A percentile compares a stretch with the other conserved stretches of the same genome.
Conservation (phyloP, 176 grass and related monocot species). For the Juncus inflexus region DNA sequence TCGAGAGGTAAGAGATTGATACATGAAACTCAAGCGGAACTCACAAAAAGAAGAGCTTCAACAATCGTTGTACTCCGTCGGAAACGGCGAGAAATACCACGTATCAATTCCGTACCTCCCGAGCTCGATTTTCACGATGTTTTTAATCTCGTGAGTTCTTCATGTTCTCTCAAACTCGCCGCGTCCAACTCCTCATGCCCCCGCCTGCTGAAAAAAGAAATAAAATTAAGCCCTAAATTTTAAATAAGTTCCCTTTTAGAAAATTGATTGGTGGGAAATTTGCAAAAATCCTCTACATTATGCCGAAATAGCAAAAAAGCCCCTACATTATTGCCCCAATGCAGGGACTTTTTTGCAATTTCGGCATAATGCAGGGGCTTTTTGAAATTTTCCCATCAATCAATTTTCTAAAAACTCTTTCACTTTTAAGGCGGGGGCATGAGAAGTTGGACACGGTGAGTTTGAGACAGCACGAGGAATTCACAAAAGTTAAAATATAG, state of each 20-base stretch:
- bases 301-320: background rate
- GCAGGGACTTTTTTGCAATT: background rate
- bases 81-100: constrained; percentile 99
- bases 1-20: constrained; percentile 91
- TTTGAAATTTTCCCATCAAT: too few species aligned
- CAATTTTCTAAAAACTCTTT: background rate
- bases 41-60: constrained; percentile 94
- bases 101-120: constrained; percentile 98
- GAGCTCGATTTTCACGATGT: constrained; percentile 96
- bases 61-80: constrained; percentile 89
- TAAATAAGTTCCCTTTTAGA: too few species aligned
- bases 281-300: too few species aligned
- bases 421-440: constrained; percentile 57
- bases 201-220: constrained; percentile 40
- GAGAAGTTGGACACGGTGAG: constrained; percentile 96
- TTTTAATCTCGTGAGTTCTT: constrained; percentile 99
- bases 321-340: background rate
- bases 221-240: too few species aligned
- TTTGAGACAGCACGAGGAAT: constrained; percentile 93
- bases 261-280: too few species aligned
- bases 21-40: constrained; percentile 99
- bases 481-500: constrained; percentile 99
- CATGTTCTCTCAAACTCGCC: constrained; percentile 91
- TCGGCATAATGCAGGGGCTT: too few species aligned
- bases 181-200: constrained; percentile 95